Percentiles rank a stretch among this genome's conserved stretches.
phyloP scores from a whole-genome alignment of 2,329 filamentous ascomycete genomes.

The Alternaria rosae region DNA sequence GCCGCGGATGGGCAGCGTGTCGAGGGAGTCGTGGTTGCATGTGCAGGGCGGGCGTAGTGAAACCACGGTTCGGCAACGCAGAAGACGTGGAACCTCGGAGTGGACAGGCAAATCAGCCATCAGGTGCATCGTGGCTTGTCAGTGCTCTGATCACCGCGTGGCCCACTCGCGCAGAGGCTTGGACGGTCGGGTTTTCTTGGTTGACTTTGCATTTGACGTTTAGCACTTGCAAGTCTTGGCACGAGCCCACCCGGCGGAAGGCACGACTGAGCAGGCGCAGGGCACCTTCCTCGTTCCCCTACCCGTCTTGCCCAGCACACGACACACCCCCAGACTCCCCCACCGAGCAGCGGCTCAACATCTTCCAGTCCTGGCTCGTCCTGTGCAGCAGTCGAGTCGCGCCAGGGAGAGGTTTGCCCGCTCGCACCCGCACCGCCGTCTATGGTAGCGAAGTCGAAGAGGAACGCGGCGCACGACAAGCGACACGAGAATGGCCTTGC shows the following conservation, averaged over 20 bases:
- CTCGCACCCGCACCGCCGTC: constrained; percentile 44
- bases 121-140: background rate
- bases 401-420: constrained; percentile 45
- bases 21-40: background rate
- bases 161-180: constrained; percentile 3
- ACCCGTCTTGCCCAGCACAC: constrained; percentile 28
- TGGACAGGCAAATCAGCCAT: background rate
- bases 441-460: constrained; percentile 59
- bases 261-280: constrained; percentile 13
- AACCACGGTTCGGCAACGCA: background rate
- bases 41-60: constrained; percentile 1
- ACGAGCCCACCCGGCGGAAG: constrained; percentile 18
- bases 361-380: constrained; percentile 57
- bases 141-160: background rate
- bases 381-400: constrained; percentile 53
- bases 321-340: constrained; percentile 23
- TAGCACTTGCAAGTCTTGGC: constrained; percentile 14
- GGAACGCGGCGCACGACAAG: constrained; percentile 57
- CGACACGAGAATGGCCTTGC: constrained; percentile 89
- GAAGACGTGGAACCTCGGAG: background rate
- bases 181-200: constrained; percentile 6
- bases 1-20: background rate
- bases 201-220: constrained; percentile 19
- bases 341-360: constrained; percentile 43
- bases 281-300: constrained; percentile 23